Conservation (phyloP, 1,284 basidiomycete genomes). For the Neonothopanus nambi region DNA sequence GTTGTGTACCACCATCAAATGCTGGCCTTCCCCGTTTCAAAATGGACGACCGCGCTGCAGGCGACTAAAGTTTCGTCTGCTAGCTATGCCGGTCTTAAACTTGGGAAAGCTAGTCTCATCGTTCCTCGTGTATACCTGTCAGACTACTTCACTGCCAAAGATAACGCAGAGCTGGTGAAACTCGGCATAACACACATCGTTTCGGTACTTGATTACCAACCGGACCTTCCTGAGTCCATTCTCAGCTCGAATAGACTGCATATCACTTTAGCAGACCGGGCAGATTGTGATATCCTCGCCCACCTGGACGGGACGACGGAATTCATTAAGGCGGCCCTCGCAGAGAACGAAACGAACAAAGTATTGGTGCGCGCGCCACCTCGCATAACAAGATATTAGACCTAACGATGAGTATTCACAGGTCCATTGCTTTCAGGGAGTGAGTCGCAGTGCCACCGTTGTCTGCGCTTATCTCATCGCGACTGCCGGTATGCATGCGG, state of each 20-base stretch:
- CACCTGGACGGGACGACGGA: constrained; percentile 63
- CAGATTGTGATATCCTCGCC: constrained; percentile 54
- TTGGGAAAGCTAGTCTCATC: constrained; percentile 46
- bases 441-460: constrained; percentile 79
- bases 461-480: constrained; percentile 83
- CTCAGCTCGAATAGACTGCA: constrained; percentile 47
- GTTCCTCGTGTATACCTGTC: constrained; percentile 67
- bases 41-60: constrained; percentile 6
- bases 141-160: constrained; percentile 54
- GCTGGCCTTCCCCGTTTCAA: not conserved
- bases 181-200: constrained; percentile 73
- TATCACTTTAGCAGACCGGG: constrained; percentile 55
- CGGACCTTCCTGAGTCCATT: constrained; percentile 50
- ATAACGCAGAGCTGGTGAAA: constrained; percentile 42
- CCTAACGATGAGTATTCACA: constrained; percentile 20
- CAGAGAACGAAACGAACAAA: constrained; percentile 50
- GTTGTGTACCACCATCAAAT: not conserved
- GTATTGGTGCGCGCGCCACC: constrained; percentile 52
- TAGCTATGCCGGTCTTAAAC: constrained; percentile 4
- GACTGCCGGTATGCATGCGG: constrained; percentile 51
- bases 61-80: constrained; percentile 4
- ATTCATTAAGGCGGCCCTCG: constrained; percentile 61
- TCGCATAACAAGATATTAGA: constrained; percentile 26
- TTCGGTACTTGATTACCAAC: constrained; percentile 53
- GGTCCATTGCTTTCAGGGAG: constrained; percentile 82